These are phyloP conservation scores for Boletus rubroflammeus DNA, from an alignment of 768 basidiomycete genomes.

Conservation along the genomic window DNA sequence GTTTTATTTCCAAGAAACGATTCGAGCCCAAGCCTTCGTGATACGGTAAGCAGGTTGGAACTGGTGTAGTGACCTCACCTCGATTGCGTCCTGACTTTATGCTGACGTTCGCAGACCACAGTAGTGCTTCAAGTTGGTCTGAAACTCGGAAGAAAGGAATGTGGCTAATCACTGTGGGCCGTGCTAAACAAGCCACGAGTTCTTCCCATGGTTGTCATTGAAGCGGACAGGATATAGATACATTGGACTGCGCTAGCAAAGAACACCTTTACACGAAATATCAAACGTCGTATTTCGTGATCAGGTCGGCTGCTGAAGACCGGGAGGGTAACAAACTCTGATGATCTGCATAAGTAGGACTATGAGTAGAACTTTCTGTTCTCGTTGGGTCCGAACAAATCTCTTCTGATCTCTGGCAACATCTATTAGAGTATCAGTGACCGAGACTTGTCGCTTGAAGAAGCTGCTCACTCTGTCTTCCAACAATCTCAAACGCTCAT, in stretches of 20 bases:
- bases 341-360: not conserved
- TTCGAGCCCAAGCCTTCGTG: too few relatives aligned
- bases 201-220: not conserved
- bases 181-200: not conserved
- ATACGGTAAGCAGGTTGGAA: too few relatives aligned
- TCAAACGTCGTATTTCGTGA: not conserved
- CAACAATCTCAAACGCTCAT: conserved; percentile 82
- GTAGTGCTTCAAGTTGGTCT: not conserved
- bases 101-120: too few relatives aligned
- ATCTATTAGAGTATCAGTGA: conserved; percentile 52
- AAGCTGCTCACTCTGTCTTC: conserved; percentile 75
- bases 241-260: not conserved
- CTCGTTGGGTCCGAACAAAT: conserved; percentile 85
- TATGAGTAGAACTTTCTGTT: conserved; percentile 91
- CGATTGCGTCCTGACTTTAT: not conserved
- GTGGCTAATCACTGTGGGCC: not conserved
- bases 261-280: not conserved
- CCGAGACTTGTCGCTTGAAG: not conserved
- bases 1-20: not conserved
- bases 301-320: not conserved
- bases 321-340: not conserved
- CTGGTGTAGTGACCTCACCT: too few relatives aligned
- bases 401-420: conserved; percentile 89
- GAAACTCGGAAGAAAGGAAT: too few relatives aligned
- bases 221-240: conserved; percentile 5